phyloP scores from a whole-genome alignment of 2,329 filamentous ascomycete genomes.

The Monilinia fructigena region DNA sequence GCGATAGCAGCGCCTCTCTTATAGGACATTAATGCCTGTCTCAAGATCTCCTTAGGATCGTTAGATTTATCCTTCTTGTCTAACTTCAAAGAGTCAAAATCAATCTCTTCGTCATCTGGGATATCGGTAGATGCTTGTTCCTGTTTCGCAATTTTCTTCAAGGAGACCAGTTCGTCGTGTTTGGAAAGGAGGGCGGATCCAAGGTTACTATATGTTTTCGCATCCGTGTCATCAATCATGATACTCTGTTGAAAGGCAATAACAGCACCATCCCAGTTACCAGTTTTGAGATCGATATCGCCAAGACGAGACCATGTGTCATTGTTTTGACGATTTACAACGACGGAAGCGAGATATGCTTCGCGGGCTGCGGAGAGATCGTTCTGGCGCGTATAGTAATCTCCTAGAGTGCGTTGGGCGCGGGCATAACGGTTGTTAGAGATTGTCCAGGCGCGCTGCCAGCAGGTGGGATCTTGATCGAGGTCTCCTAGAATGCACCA shows the following conservation, averaged over 20 bases:
- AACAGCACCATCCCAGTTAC: slow-evolving; percentile 73
- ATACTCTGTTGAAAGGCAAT: slow-evolving; percentile 83
- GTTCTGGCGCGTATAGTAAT: slow-evolving; percentile 67
- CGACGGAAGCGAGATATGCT: slow-evolving; percentile 75
- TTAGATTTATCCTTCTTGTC: slow-evolving; percentile 38
- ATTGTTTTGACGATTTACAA: slow-evolving; percentile 76
- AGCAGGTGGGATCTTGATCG: slow-evolving; percentile 70
- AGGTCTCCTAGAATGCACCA: slow-evolving; percentile 95
- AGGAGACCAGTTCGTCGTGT: slow-evolving; percentile 51
- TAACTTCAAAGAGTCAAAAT: background rate
- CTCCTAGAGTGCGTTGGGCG: slow-evolving; percentile 82
- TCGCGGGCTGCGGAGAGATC: slow-evolving; percentile 69
- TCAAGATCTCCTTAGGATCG: slow-evolving; percentile 50
- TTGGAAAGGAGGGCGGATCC: slow-evolving; percentile 77
- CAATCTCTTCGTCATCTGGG: slow-evolving; percentile 23
- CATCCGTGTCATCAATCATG: slow-evolving; percentile 81
- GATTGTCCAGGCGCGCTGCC: slow-evolving; percentile 83
- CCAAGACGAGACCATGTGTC: slow-evolving; percentile 88
- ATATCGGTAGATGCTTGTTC: slow-evolving; percentile 31
- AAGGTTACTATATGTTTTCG: slow-evolving; percentile 92
- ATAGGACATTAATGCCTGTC: slow-evolving; percentile 78
- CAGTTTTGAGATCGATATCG: slow-evolving; percentile 78
- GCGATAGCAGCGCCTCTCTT: slow-evolving; percentile 83
- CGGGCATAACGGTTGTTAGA: slow-evolving; percentile 79
- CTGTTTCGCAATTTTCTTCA: slow-evolving; percentile 42